Evolutionary conservation across 179 eudicot species (phyloP).

Genomic region (Silene coronaria): DNA sequence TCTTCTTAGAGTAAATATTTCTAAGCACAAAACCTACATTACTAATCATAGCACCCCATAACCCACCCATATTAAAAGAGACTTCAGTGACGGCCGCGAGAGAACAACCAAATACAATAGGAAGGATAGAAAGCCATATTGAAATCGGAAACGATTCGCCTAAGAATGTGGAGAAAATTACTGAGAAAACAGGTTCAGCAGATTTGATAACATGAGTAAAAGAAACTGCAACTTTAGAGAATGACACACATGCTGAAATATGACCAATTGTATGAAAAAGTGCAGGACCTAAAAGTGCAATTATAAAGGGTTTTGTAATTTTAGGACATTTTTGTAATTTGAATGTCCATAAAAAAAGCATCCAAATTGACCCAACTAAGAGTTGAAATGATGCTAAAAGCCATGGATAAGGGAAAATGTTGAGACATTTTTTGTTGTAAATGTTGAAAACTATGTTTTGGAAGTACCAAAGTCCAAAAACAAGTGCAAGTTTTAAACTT

Average conservation of each 20-base stretch:
- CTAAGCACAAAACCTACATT: conserved; percentile 82
- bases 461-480: conserved; percentile 80
- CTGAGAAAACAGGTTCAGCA: conserved; percentile 77
- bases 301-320: conserved; percentile 56
- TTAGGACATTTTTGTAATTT: conserved; percentile 72
- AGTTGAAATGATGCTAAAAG: conserved; percentile 79
- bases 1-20: conserved; percentile 72
- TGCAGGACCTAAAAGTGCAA: conserved; percentile 83
- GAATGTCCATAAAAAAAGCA: conserved; percentile 57
- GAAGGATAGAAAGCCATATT: conserved; percentile 72
- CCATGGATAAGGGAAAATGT: conserved; percentile 82
- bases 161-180: conserved; percentile 59
- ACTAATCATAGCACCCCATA: conserved; percentile 87
- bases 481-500: conserved; percentile 51
- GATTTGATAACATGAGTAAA: conserved; percentile 90
- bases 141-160: conserved; percentile 63
- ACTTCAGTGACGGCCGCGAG: conserved; percentile 83
- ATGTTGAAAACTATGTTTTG: conserved; percentile 83
- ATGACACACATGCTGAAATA: conserved; percentile 85
- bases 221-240: conserved; percentile 83
- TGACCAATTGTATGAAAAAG: conserved; percentile 84
- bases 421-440: conserved; percentile 67
- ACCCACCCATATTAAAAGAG: conserved; percentile 65
- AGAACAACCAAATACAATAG: conserved; percentile 78
- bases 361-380: conserved; percentile 75